Evolutionary conservation across 495 filamentous ascomycete species (phyloP).

Genomic region (Rostrohypoxylon terebratum): DNA sequence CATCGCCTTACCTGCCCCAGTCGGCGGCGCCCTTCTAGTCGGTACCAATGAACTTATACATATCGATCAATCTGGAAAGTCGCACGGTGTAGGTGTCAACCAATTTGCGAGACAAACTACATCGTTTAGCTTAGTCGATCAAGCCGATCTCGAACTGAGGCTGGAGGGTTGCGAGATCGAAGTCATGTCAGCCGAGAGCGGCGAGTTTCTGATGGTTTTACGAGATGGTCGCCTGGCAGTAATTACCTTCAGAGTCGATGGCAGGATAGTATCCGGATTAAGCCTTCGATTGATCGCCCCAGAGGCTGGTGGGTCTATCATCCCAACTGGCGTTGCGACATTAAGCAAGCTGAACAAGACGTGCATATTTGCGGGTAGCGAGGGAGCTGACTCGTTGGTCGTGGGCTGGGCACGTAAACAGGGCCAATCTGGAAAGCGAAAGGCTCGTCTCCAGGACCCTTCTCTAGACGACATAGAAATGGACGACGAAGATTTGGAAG

Average conservation of each 20-base stretch:
- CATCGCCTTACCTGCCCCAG: conserved; percentile 82
- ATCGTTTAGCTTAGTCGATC: conserved; percentile 82
- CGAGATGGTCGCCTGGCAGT: conserved; percentile 79
- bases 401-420: conserved; percentile 78
- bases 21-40: conserved; percentile 88
- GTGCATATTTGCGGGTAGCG: conserved; percentile 86
- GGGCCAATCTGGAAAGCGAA: conserved; percentile 65
- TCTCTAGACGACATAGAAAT: conserved; percentile 57
- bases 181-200: conserved; percentile 75
- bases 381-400: conserved; percentile 83
- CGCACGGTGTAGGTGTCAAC: conserved; percentile 94
- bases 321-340: conserved; percentile 75
- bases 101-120: conserved; percentile 83
- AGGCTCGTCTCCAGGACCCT: conserved; percentile 52
- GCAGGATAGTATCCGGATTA: conserved; percentile 90
- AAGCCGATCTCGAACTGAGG: conserved; percentile 81
- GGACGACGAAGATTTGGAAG: conserved; percentile 69
- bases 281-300: conserved; percentile 70
- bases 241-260: conserved; percentile 87
- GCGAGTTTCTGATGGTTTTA: conserved; percentile 87
- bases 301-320: conserved; percentile 68
- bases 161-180: conserved; percentile 87
- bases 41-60: conserved; percentile 93
- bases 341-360: conserved; percentile 73
- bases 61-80: conserved; percentile 94